A percentile compares a stretch with the other conserved stretches of the same genome.
phyloP scores from a whole-genome alignment of 2,329 filamentous ascomycete genomes.

The Fonsecaea nubica region DNA sequence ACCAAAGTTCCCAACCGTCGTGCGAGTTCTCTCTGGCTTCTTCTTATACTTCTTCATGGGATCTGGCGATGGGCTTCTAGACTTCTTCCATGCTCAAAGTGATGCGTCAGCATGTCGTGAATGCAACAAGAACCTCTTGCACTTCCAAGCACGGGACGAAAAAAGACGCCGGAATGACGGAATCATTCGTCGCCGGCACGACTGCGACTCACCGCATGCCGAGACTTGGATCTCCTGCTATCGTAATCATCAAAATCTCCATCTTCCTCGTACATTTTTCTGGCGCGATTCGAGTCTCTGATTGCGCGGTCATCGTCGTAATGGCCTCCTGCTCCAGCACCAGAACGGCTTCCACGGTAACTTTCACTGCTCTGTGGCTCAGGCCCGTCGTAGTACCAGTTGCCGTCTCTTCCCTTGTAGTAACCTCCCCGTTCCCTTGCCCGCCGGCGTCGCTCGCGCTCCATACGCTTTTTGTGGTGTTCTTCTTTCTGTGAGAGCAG shows the following conservation, averaged over 20 bases:
- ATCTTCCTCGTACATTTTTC: conserved; percentile 29
- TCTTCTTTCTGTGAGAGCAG: conserved; percentile 58
- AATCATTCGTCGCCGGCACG: conserved; percentile 27
- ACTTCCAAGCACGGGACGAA: not conserved
- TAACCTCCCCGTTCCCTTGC: conserved; percentile 37
- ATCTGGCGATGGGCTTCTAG: conserved; percentile 14
- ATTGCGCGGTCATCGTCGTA: conserved; percentile 30
- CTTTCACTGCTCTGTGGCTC: conserved; percentile 34
- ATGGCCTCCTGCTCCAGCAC: conserved; percentile 11
- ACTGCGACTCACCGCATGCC: conserved; percentile 32
- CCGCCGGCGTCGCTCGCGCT: conserved; percentile 30
- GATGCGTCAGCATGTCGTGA: conserved; percentile 18
- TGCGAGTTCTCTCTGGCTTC: conserved; percentile 22
- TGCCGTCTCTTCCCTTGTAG: conserved; percentile 40
- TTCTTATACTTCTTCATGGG: conserved; percentile 14
- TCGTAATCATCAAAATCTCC: conserved; percentile 4
- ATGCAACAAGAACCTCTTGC: not conserved
- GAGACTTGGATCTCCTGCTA: conserved; percentile 22
- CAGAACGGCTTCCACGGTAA: conserved; percentile 16
- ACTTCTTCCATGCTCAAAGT: conserved; percentile 5
- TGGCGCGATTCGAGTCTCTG: conserved; percentile 29
- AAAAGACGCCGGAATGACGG: not conserved
- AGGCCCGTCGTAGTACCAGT: conserved; percentile 40
- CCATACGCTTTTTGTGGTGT: conserved; percentile 39
- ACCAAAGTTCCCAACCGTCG: conserved; percentile 22